A percentile compares a stretch with the other conserved stretches of the same genome.
These are phyloP conservation scores for Microdochium trichocladiopsis DNA, from an alignment of 2,329 filamentous ascomycete species.

Conservation along the genomic window DNA sequence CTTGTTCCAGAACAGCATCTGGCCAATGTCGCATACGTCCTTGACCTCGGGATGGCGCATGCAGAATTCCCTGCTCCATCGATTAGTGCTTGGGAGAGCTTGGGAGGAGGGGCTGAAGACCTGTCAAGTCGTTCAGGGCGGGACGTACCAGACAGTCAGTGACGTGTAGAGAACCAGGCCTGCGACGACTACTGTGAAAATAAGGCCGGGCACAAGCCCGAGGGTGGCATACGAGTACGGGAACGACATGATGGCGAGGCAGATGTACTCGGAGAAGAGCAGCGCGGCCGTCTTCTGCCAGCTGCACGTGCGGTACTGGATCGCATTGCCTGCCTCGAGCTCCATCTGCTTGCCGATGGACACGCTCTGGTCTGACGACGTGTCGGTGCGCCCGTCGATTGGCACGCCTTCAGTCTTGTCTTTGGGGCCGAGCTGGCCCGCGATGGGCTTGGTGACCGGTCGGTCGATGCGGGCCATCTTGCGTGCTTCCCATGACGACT, in stretches of 20 bases:
- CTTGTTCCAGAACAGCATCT: slow-evolving; percentile 86
- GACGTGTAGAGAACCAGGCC: slow-evolving; percentile 72
- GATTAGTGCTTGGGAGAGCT: slow-evolving; percentile 39
- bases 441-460: neutral
- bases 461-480: neutral
- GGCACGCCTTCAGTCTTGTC: slow-evolving; percentile 17
- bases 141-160: slow-evolving; percentile 11
- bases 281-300: slow-evolving; percentile 93
- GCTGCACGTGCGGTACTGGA: slow-evolving; percentile 88
- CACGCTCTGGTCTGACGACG: slow-evolving; percentile 36
- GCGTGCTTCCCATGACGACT: neutral
- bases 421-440: neutral
- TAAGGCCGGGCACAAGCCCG: slow-evolving; percentile 76
- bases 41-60: slow-evolving; percentile 83
- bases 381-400: slow-evolving; percentile 13
- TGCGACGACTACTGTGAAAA: slow-evolving; percentile 74
- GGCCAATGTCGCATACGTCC: slow-evolving; percentile 92
- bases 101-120: slow-evolving; percentile 3
- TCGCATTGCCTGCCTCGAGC: slow-evolving; percentile 67
- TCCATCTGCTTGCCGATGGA: slow-evolving; percentile 60
- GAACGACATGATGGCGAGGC: slow-evolving; percentile 88
- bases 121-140: neutral
- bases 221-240: slow-evolving; percentile 87
- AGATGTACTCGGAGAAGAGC: slow-evolving; percentile 94
- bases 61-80: slow-evolving; percentile 63